Percentiles rank a stretch among this genome's conserved stretches.
Evolutionary conservation across 805 yeast species (phyloP).

Genomic region (Candida taoyuanica): DNA sequence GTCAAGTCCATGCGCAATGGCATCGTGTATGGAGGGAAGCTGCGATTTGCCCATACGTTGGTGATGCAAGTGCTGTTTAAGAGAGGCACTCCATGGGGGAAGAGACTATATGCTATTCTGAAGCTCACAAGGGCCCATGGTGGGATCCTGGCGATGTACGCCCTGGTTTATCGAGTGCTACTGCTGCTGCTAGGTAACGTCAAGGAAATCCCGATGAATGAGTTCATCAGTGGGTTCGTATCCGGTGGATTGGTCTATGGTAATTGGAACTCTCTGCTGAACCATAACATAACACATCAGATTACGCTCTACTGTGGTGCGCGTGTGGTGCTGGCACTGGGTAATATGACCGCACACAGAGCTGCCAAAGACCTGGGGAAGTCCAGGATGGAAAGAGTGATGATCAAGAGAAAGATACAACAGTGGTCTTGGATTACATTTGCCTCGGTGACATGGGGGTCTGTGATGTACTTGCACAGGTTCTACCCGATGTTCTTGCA

Average conservation of each 20-base stretch:
- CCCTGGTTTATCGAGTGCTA: conserved; percentile 44
- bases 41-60: conserved; percentile 59
- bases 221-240: conserved; percentile 32
- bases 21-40: conserved; percentile 54
- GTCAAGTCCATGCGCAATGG: conserved; percentile 39
- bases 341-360: conserved; percentile 29
- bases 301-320: conserved; percentile 71
- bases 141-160: conserved; percentile 49
- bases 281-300: conserved; percentile 57
- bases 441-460: conserved; percentile 67
- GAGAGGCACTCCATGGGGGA: conserved; percentile 28
- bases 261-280: conserved; percentile 30
- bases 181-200: conserved; percentile 27
- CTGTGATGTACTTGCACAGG: conserved; percentile 66
- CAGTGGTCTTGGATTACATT: conserved; percentile 49
- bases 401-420: conserved; percentile 24
- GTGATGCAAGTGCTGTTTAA: conserved; percentile 53
- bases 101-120: conserved; percentile 43
- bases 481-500: conserved; percentile 60
- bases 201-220: conserved; percentile 14
- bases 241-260: conserved; percentile 41
- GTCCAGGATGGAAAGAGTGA: conserved; percentile 5
- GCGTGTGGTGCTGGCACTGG: conserved; percentile 58
- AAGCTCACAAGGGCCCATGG: conserved; percentile 55
- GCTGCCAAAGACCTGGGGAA: conserved; percentile 13